Evolutionary conservation across 306 rosid genomes (phyloP).

Genomic region (Casuarina glauca): DNA sequence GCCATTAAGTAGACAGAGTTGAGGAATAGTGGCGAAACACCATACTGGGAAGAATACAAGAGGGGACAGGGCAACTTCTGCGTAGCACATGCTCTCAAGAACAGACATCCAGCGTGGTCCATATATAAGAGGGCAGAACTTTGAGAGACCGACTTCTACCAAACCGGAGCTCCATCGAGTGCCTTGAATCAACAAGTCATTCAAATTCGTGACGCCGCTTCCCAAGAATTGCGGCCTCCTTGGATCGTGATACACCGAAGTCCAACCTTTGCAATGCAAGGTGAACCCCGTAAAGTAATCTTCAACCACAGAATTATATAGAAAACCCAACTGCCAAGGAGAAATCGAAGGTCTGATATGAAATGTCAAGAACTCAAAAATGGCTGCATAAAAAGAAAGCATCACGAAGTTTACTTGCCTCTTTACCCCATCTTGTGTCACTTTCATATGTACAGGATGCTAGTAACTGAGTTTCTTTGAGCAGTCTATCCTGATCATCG

Average conservation of each 20-base stretch:
- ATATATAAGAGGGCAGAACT: slow-evolving; percentile 55
- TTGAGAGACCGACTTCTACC: slow-evolving; percentile 52
- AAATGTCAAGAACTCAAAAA: not conserved
- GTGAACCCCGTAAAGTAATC: slow-evolving; percentile 57
- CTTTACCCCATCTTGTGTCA: slow-evolving; percentile 66
- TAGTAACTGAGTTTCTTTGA: slow-evolving; percentile 39
- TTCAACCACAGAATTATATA: slow-evolving; percentile 52
- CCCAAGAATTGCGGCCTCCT: slow-evolving; percentile 68
- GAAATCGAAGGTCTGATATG: not conserved
- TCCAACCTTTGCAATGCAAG: slow-evolving; percentile 71
- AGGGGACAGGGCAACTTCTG: slow-evolving; percentile 39
- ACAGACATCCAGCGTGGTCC: slow-evolving; percentile 43
- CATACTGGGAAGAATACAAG: slow-evolving; percentile 36
- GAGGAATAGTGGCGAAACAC: slow-evolving; percentile 65
- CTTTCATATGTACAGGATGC: slow-evolving; percentile 57
- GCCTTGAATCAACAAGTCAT: slow-evolving; percentile 61
- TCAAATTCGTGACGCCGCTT: slow-evolving; percentile 45
- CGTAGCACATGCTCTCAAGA: slow-evolving; percentile 50
- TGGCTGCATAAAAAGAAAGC: not conserved
- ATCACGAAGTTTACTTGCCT: slow-evolving; percentile 29
- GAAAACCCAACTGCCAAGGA: slow-evolving; percentile 60
- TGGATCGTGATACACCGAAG: slow-evolving; percentile 54
- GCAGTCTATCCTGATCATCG: slow-evolving; percentile 11
- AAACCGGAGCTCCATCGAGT: slow-evolving; percentile 64
- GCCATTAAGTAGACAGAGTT: slow-evolving; percentile 54